These are phyloP conservation scores for Peronosclerospora sorghi DNA, from an alignment of 352 stramenopile genomes.

Conservation along the genomic window DNA sequence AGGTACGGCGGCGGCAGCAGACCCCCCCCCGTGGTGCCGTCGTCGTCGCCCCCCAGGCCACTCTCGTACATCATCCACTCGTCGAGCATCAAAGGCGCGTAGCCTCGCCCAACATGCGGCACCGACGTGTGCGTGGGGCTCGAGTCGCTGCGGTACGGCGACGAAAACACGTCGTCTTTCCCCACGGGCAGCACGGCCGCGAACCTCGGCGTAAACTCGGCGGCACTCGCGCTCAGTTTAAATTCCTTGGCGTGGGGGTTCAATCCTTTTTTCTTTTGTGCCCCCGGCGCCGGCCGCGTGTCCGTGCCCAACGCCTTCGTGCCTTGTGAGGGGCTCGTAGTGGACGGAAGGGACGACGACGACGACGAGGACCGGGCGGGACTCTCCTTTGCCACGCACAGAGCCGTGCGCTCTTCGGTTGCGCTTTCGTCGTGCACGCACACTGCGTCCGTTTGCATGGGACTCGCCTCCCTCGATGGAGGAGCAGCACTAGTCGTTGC, in stretches of 20 bases:
- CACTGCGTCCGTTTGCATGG: slow-evolving; percentile 15
- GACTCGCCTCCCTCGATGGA: slow-evolving; percentile 11
- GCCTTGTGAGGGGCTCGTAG: slow-evolving; percentile 5
- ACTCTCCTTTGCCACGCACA: too few species aligned
- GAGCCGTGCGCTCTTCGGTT: too few species aligned
- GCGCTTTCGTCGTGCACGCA: too few species aligned
- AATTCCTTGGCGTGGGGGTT: slow-evolving; percentile 85
- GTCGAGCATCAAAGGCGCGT: slow-evolving; percentile 34
- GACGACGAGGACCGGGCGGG: slow-evolving; percentile 6
- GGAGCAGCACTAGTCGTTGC: slow-evolving; percentile 3
- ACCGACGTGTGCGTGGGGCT: slow-evolving; percentile 30
- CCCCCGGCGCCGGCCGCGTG: slow-evolving; percentile 7
- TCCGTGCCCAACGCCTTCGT: slow-evolving; percentile 9
- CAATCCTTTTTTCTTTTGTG: slow-evolving; percentile 72
- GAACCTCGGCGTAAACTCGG: slow-evolving; percentile 64
- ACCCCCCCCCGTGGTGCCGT: slow-evolving; percentile 34
- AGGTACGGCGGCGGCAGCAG: slow-evolving; percentile 44
- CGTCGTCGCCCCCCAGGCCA: slow-evolving; percentile 26
- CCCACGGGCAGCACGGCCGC: slow-evolving; percentile 7
- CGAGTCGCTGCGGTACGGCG: slow-evolving; percentile 36
- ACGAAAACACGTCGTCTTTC: slow-evolving; percentile 24
- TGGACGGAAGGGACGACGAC: slow-evolving; percentile 6
- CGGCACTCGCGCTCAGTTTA: slow-evolving; percentile 58
- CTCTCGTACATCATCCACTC: slow-evolving; percentile 77
- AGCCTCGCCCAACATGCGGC: slow-evolving; percentile 31